These are phyloP conservation scores for Hansfordia pulvinata DNA, from an alignment of 2,329 filamentous ascomycete genomes.

Conservation along the genomic window DNA sequence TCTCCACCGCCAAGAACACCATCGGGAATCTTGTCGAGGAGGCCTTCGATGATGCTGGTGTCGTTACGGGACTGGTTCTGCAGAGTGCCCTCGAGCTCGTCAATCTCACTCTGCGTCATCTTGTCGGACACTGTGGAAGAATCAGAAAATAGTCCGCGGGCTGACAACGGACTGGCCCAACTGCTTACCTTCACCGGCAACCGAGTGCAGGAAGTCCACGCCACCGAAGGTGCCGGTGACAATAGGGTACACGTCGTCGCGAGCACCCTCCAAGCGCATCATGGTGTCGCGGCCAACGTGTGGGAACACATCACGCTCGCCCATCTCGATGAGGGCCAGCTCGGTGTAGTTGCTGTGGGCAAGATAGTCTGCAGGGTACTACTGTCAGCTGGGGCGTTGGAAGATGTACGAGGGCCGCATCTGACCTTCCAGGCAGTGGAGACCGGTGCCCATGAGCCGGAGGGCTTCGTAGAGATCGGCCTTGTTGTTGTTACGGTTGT, in stretches of 20 bases:
- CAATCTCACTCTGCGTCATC: slow-evolving; percentile 78
- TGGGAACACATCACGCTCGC: slow-evolving; percentile 69
- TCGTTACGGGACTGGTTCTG: slow-evolving; percentile 48
- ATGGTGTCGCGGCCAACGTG: slow-evolving; percentile 69
- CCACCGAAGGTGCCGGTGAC: slow-evolving; percentile 90
- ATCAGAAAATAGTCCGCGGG: too few relatives aligned
- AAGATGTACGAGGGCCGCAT: slow-evolving; percentile 1
- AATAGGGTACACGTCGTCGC: slow-evolving; percentile 59
- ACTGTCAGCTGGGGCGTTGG: neutral
- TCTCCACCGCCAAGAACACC: slow-evolving; percentile 67
- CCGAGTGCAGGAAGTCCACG: slow-evolving; percentile 86
- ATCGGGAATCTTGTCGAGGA: slow-evolving; percentile 70
- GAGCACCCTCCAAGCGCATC: slow-evolving; percentile 55
- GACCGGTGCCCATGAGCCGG: slow-evolving; percentile 71
- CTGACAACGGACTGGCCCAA: neutral
- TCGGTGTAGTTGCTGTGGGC: slow-evolving; percentile 92
- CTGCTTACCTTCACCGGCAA: slow-evolving; percentile 49
- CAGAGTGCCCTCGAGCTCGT: slow-evolving; percentile 77
- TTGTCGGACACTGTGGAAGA: slow-evolving; percentile 61
- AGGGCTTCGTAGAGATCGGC: slow-evolving; percentile 80
- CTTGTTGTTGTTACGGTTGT: slow-evolving; percentile 50
- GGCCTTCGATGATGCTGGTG: slow-evolving; percentile 61
- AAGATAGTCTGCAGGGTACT: slow-evolving; percentile 51
- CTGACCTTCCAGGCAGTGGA: slow-evolving; percentile 73
- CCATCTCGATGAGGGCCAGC: slow-evolving; percentile 75